Percentiles rank a stretch among this genome's conserved stretches.
Evolutionary conservation across 1,284 basidiomycete genomes (phyloP).

Genomic region (Pascua sp.): DNA sequence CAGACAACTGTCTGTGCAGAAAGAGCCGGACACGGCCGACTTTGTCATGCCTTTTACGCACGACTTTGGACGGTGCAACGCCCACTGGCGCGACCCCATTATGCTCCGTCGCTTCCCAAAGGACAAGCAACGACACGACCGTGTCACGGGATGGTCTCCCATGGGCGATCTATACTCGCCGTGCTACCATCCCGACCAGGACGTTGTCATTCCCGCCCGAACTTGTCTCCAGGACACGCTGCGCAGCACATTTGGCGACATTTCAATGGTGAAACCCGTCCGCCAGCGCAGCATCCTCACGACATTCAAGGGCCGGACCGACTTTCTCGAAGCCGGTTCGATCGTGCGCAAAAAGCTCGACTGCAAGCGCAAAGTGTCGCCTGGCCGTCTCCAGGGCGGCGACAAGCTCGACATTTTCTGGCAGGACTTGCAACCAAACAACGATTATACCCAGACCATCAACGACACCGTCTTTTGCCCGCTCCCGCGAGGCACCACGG

Average conservation of each 20-base stretch:
- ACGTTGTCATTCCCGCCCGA: slow-evolving; percentile 34
- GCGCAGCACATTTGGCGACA: slow-evolving; percentile 19
- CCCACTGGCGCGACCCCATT: slow-evolving; percentile 16
- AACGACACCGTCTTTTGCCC: slow-evolving; percentile 46
- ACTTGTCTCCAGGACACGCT: slow-evolving; percentile 31
- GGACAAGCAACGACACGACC: background rate
- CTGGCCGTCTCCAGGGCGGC: slow-evolving; percentile 3
- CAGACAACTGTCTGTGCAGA: slow-evolving; percentile 7
- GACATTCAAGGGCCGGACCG: slow-evolving; percentile 29
- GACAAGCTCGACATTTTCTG: slow-evolving; percentile 23
- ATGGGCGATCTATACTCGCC: slow-evolving; percentile 35
- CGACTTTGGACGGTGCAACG: slow-evolving; percentile 41
- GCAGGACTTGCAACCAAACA: slow-evolving; percentile 5
- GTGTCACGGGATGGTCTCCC: slow-evolving; percentile 22
- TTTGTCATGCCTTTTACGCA: slow-evolving; percentile 45
- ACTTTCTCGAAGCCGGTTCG: slow-evolving; percentile 19
- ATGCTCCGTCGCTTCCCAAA: slow-evolving; percentile 2
- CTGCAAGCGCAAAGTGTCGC: slow-evolving; percentile 15
- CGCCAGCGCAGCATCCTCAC: slow-evolving; percentile 13
- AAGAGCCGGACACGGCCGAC: slow-evolving; percentile 8
- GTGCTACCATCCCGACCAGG: slow-evolving; percentile 32
- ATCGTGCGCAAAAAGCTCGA: slow-evolving; percentile 22
- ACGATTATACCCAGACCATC: slow-evolving; percentile 38
- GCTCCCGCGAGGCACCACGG: slow-evolving; percentile 39
- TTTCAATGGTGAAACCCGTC: slow-evolving; percentile 19